phyloP scores from a whole-genome alignment of 345 rosid genomes.

The Arabidopsis thaliana region TAIR10.1 NC_003071.7:17757501-17758000 shows the following conservation, averaged over 20 bases:
- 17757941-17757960: constrained; percentile 62
- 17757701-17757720: constrained; percentile 57
- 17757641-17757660: constrained; percentile 67
- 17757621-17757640: constrained; percentile 50
- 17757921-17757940: constrained; percentile 90
- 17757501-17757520: constrained; percentile 26
- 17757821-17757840: constrained; percentile 59
- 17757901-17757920: constrained; percentile 84
- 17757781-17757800: constrained; percentile 59
- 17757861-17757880: constrained; percentile 75
- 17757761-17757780: constrained; percentile 89
- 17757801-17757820: constrained; percentile 69
- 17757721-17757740: constrained; percentile 81
- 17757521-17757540: constrained; percentile 16
- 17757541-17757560: constrained; percentile 31
- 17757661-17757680: constrained; percentile 72
- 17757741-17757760: constrained; percentile 76
- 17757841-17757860: constrained; percentile 83
- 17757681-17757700: constrained; percentile 73
- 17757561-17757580: constrained; percentile 52
- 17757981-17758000: constrained; percentile 93
- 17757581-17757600: constrained; percentile 50
- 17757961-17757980: constrained; percentile 81
- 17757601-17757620: constrained; percentile 31
- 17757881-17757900: constrained; percentile 74